Evolutionary conservation across 2,329 filamentous ascomycete genomes (phyloP), one percentile per base, ranked within the genome.

Genomic region (Ophiostoma sp.): DNA sequence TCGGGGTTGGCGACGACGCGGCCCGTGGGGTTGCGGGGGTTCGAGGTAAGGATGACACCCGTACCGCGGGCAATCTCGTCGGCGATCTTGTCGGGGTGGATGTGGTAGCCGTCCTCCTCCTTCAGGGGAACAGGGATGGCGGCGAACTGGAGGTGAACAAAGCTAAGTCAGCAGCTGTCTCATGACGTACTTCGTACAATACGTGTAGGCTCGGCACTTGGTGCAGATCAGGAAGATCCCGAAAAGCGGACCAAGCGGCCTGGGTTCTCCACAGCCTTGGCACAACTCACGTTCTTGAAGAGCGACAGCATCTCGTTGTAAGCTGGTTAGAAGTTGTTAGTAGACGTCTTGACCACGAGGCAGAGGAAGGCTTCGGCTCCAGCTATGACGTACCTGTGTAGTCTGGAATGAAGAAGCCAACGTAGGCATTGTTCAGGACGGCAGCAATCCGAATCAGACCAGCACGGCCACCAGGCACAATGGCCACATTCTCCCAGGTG

Each of bases 291-390:
- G 82, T 97, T 97, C 84, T 93, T 94, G 88, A 98, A 98, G 74
- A 98, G 85, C 73, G 91, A 94, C 84, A 98, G 84, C 95, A 98
- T 98, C 85, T 98, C 95, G 80, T 97, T 97, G 86, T 98, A 98
- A 1, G 95, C 95, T 48, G 93, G 95, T 84, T 96, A 96, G 9
- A 73, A 12, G 5, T 5, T 31, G 33, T 61, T 36, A 39, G 25
- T 7, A 1, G 64, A 25, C 11, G 5, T 52, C 31, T 45, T 25
- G 22, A n/a, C 50, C 22, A 28, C 50, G 12, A 17, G 12, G 33
- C 50, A 36, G 6, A 48, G 1, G 17, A 3, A 22, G 4, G 7
- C 19, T n/a, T 6, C 3, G 19, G 0, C 1, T 3, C 3, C 7
- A 12, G 5, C 33, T 3, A 12, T 39, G 28, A 80, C 82, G 69